Evolutionary conservation across 2,329 filamentous ascomycete species (phyloP).

Genomic region (Xylaria sp.): DNA sequence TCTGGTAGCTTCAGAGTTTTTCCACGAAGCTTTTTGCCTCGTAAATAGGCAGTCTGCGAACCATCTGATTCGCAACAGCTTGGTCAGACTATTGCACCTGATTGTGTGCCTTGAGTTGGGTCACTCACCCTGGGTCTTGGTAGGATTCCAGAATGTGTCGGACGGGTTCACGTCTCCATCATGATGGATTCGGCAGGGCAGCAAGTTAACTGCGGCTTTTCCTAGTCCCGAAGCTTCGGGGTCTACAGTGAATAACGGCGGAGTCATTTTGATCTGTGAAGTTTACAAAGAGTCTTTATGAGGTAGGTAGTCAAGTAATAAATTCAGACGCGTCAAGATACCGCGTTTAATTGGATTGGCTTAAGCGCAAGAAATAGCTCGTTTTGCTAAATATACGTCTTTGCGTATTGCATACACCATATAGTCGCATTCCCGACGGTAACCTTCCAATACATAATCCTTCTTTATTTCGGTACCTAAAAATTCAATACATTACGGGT

Average conservation of each 20-base stretch:
- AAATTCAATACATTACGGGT: no score
- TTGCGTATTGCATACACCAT: neutral
- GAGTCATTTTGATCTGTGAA: slow-evolving; percentile 43
- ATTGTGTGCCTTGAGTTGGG: slow-evolving; percentile 6
- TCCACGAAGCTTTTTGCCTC: slow-evolving; percentile 82
- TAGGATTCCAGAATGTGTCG: slow-evolving; percentile 77
- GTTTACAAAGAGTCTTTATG: neutral
- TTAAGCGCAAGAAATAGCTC: neutral
- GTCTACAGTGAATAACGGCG: slow-evolving; percentile 45
- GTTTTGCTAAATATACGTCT: neutral
- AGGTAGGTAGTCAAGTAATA: neutral
- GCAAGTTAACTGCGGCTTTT: slow-evolving; percentile 62
- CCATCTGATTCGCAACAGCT: slow-evolving; percentile 55
- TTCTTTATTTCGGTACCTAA: no score
- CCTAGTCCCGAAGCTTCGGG: slow-evolving; percentile 33
- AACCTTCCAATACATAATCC: no score
- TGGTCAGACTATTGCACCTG: slow-evolving; percentile 23
- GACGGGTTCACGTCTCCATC: slow-evolving; percentile 75
- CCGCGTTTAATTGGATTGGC: slow-evolving; percentile 20
- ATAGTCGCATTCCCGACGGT: neutral
- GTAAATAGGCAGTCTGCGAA: slow-evolving; percentile 72
- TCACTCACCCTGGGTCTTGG: slow-evolving; percentile 58
- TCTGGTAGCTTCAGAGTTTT: slow-evolving; percentile 73
- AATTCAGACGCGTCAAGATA: slow-evolving; percentile 24
- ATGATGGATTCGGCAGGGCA: slow-evolving; percentile 85